Evolutionary conservation across 768 basidiomycete species (phyloP).

Genomic region (Leccinum arenicola): DNA sequence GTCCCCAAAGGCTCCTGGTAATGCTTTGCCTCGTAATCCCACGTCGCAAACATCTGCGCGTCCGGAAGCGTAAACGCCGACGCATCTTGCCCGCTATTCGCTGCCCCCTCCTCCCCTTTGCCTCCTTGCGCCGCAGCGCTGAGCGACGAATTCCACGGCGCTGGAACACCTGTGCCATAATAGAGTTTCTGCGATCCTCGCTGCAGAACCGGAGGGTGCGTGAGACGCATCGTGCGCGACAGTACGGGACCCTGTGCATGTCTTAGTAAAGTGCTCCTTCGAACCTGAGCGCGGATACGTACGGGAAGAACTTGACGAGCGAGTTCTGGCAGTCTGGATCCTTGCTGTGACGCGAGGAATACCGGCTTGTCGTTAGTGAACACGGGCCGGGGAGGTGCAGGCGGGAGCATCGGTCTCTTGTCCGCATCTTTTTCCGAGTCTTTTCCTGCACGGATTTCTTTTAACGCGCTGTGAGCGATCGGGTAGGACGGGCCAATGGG

Average conservation of each 20-base stretch:
- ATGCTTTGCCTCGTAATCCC: constrained; percentile 47
- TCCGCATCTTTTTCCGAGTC: constrained; percentile 57
- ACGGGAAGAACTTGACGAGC: constrained; percentile 68
- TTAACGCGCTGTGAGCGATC: constrained; percentile 38
- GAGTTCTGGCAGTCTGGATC: constrained; percentile 63
- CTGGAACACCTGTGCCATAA: constrained; percentile 40
- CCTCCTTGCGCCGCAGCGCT: constrained; percentile 15
- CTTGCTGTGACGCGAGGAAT: constrained; percentile 62
- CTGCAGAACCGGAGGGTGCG: constrained; percentile 62
- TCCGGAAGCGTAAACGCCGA: constrained; percentile 39
- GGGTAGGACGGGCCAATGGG: constrained; percentile 68
- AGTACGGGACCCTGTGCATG: constrained; percentile 51
- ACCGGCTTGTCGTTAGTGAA: constrained; percentile 53
- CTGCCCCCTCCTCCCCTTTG: constrained; percentile 24
- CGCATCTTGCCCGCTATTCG: constrained; percentile 24
- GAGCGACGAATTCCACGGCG: constrained; percentile 44
- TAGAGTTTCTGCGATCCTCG: constrained; percentile 41
- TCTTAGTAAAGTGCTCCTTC: not conserved
- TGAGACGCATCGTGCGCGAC: constrained; percentile 57
- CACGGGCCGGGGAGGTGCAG: constrained; percentile 36
- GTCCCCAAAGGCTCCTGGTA: constrained; percentile 36
- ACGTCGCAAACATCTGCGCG: constrained; percentile 49
- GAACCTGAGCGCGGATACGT: constrained; percentile 36
- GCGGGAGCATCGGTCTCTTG: constrained; percentile 31
- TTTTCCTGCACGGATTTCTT: constrained; percentile 34